These are phyloP conservation scores for Kuraishia piskuri DNA, from an alignment of 805 yeast species.

Conservation along the genomic window DNA sequence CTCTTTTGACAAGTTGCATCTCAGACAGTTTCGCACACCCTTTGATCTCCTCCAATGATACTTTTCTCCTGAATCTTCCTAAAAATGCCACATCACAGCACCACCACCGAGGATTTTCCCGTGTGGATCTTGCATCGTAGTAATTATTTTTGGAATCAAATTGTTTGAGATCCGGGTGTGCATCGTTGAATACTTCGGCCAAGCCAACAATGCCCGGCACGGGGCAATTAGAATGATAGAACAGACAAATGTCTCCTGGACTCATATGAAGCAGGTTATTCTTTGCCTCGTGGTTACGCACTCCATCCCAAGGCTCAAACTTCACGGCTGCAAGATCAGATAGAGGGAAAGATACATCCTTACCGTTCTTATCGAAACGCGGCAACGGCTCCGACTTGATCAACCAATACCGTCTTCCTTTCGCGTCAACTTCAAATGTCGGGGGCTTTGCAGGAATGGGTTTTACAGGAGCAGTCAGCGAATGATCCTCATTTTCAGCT, in stretches of 20 bases:
- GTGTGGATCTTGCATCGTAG: conserved; percentile 36
- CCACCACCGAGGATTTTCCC: conserved; percentile 44
- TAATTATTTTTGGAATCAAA: conserved; percentile 34
- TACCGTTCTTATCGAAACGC: conserved; percentile 36
- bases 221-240: conserved; percentile 49
- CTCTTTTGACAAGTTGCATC: conserved; percentile 37
- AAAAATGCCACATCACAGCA: conserved; percentile 41
- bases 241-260: conserved; percentile 36
- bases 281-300: conserved; percentile 48
- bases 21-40: conserved; percentile 23
- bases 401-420: conserved; percentile 36
- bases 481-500: background rate
- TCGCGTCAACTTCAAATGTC: conserved; percentile 17
- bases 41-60: conserved; percentile 31
- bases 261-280: conserved; percentile 41
- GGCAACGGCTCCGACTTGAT: conserved; percentile 47
- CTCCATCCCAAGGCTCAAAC: conserved; percentile 50
- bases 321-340: conserved; percentile 29
- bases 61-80: conserved; percentile 32
- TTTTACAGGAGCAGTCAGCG: background rate
- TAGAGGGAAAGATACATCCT: conserved; percentile 40
- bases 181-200: conserved; percentile 25
- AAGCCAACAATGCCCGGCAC: conserved; percentile 49
- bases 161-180: conserved; percentile 31
- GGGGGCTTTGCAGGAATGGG: conserved; percentile 27